Base-by-base conservation (phyloP, 202 grass and related monocot genomes). In the Elaeis oleifera region DNA sequence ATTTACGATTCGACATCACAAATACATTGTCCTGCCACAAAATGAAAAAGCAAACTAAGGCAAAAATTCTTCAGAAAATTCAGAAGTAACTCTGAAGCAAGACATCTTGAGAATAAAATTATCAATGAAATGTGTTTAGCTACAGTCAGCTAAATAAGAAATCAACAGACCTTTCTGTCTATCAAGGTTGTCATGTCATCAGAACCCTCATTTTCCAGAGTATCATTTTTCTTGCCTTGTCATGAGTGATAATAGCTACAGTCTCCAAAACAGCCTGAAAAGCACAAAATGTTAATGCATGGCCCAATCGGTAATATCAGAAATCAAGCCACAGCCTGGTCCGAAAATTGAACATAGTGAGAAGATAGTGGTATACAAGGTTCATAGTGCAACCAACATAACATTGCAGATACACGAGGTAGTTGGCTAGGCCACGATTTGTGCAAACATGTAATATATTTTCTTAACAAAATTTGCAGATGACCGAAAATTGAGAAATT, bases 1-100 rank as follows among this genome's bases (percentile, higher is more conserved):
- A 73, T 89, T 99, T 99, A 68, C 85, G 94, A 68, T 99, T 99
- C 7, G 94, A 99, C 94, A 99, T 99, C 77, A 99, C 94, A 89
- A 89, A 99, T 48, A 89, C 88, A 92, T 99, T 99, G 69, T 99
- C 85, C 94, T 99, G 62, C 18, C 70, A 36, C 11, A 71, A 72
- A 77, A 19, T 56, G 54, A 71, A 54, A 44, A 11, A 67, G 63
- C 15, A 70, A 60, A 24, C 50, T 6, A 67, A 56, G 53, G 24
- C 5, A 26, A 74, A 50, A n/a, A 68, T 13, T 60, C 4, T 21
- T n/a, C 48, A 16, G 18, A 20, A 56, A 73, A 68, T 36, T 39
- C 14, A 18, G 63, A 13, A 2, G 39, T 49, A 31, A 36, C 7
- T 39, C 59, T 58, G 21, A 54, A 60, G 18, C 29, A 79, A 53